phyloP scores from a whole-genome alignment of 257 asterid genomes.

The Parsonsia alboflavescens region DNA sequence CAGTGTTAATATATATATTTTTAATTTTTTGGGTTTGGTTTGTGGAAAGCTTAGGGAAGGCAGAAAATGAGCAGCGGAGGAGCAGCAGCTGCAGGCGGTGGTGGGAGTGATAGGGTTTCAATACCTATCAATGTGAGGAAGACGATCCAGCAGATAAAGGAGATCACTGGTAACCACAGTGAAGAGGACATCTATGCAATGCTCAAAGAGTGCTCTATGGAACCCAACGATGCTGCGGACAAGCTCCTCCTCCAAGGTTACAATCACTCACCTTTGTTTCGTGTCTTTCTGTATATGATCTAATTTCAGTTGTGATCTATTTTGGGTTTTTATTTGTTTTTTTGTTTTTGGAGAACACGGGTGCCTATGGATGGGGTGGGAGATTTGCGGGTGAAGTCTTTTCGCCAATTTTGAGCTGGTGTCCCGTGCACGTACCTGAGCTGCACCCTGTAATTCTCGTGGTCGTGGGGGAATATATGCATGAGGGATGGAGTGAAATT shows the following conservation, averaged over 20 bases:
- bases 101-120: conserved; percentile 50
- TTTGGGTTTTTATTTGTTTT: not conserved
- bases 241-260: conserved; percentile 84
- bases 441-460: not conserved
- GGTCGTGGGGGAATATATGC: not conserved
- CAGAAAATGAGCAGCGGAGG: conserved; percentile 66
- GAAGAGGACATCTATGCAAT: conserved; percentile 90
- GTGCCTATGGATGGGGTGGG: not conserved
- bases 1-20: not conserved
- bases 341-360: not conserved
- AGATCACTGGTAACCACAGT: conserved; percentile 81
- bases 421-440: not conserved
- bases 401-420: not conserved
- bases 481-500: conserved; percentile 1
- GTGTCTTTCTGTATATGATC: conserved; percentile 19
- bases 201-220: conserved; percentile 92
- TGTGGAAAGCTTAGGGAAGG: conserved; percentile 4
- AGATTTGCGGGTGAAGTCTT: not conserved
- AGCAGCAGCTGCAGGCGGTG: conserved; percentile 36
- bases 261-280: not conserved
- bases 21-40: not conserved
- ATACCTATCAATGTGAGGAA: conserved; percentile 65
- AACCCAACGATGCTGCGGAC: conserved; percentile 87
- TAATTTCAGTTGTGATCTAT: conserved; percentile 35
- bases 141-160: conserved; percentile 79